phyloP scores from a whole-genome alignment of 148 eudicot species.

The Diospyros lotus region DNA sequence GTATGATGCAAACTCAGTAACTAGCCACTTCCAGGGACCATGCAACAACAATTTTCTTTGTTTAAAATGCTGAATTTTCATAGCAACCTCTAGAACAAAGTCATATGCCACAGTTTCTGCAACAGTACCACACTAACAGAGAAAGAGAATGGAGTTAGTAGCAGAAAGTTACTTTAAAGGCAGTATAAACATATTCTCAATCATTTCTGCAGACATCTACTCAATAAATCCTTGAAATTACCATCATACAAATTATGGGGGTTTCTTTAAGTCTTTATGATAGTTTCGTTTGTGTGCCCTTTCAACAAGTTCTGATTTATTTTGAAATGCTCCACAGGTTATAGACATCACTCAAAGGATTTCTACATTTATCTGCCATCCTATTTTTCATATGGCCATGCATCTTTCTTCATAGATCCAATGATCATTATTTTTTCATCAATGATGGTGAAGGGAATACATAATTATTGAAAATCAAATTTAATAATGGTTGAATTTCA shows the following conservation, averaged over 20 bases:
- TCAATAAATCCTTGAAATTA: not conserved
- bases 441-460: too few species aligned
- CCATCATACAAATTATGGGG: not conserved
- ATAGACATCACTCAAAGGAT: too few species aligned
- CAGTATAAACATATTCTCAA: not conserved
- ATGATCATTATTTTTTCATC: too few species aligned
- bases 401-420: too few species aligned
- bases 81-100: conserved; percentile 76
- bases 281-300: not conserved
- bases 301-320: too few species aligned
- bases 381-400: too few species aligned
- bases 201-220: not conserved
- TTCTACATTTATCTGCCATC: too few species aligned
- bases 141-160: not conserved
- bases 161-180: not conserved
- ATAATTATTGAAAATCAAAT: too few species aligned
- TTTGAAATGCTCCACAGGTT: too few species aligned
- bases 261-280: not conserved
- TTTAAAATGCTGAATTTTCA: conserved; percentile 80
- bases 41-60: conserved; percentile 68
- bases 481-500: too few species aligned
- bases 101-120: conserved; percentile 93
- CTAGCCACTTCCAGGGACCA: conserved; percentile 84
- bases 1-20: conserved; percentile 73
- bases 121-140: conserved; percentile 63